phyloP scores from a whole-genome alignment of 768 basidiomycete genomes.

The Rickenella mellea region DNA sequence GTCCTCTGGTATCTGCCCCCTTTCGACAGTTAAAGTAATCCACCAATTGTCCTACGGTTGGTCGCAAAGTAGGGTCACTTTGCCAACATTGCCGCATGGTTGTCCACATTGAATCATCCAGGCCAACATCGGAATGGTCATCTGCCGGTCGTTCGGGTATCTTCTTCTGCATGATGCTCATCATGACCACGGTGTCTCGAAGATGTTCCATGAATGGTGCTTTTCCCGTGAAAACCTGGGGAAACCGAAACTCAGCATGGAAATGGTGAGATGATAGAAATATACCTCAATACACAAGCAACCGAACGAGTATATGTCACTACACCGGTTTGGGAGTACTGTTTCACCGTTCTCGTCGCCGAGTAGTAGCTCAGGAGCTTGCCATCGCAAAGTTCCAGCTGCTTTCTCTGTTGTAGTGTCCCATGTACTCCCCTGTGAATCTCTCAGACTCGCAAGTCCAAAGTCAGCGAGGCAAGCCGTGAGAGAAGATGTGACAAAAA shows the following conservation, averaged over 20 bases:
- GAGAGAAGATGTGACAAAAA: conserved; percentile 7
- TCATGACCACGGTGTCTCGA: background rate
- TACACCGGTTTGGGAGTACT: background rate
- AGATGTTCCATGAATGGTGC: background rate
- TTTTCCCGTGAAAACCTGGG: background rate
- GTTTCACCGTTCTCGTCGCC: background rate
- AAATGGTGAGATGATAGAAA: too few relatives aligned
- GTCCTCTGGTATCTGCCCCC: too few relatives aligned
- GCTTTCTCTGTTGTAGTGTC: background rate
- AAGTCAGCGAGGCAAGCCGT: conserved; percentile 11
- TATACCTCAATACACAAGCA: background rate
- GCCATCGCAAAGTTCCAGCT: background rate
- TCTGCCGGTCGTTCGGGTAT: background rate
- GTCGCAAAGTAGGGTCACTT: background rate
- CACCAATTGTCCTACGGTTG: too few relatives aligned
- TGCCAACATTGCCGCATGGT: background rate
- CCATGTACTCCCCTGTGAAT: conserved; percentile 1
- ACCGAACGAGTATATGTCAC: background rate
- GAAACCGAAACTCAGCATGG: too few relatives aligned
- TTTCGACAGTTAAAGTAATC: too few relatives aligned
- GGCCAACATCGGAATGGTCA: background rate
- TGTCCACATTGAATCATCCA: background rate
- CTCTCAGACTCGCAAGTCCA: conserved; percentile 9
- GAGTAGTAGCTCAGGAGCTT: background rate
- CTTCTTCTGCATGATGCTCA: background rate